A percentile compares a stretch with the other conserved stretches of the same genome.
Conservation (phyloP, 2,329 filamentous ascomycete genomes). For the Epichloe glyceriae region DNA sequence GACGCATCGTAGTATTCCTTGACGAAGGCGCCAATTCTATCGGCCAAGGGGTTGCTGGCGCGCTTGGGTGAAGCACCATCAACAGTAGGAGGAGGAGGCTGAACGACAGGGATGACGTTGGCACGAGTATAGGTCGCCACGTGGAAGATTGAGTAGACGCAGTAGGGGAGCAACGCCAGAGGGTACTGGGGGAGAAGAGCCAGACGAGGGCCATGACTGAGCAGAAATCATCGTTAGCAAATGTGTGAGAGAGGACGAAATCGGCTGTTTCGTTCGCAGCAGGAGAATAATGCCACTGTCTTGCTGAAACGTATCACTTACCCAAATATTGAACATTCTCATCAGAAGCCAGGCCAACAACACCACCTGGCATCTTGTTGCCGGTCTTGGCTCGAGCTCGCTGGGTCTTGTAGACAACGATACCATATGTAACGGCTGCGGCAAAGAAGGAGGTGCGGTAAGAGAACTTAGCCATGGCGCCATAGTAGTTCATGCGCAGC, state of each 20-base stretch:
- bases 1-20: slow-evolving; percentile 96
- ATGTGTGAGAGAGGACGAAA: neutral
- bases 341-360: slow-evolving; percentile 59
- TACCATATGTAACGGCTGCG: slow-evolving; percentile 86
- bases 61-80: slow-evolving; percentile 42
- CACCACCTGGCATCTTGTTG: slow-evolving; percentile 44
- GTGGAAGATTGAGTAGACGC: slow-evolving; percentile 96
- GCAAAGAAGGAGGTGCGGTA: slow-evolving; percentile 87
- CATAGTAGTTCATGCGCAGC: slow-evolving; percentile 77
- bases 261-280: no score
- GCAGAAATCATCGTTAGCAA: neutral
- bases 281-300: neutral
- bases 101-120: slow-evolving; percentile 79
- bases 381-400: slow-evolving; percentile 70
- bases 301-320: slow-evolving; percentile 33
- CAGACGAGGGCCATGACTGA: slow-evolving; percentile 86
- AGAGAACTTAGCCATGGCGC: slow-evolving; percentile 61
- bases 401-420: slow-evolving; percentile 97
- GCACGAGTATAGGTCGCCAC: slow-evolving; percentile 91
- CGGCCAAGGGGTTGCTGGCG: slow-evolving; percentile 50
- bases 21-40: slow-evolving; percentile 82
- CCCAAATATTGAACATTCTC: slow-evolving; percentile 97
- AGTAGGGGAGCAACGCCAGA: slow-evolving; percentile 83
- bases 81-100: slow-evolving; percentile 49
- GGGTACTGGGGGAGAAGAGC: slow-evolving; percentile 84